Evolutionary conservation across 306 rosid species (phyloP).

Genomic region (Prunus campanulata): DNA sequence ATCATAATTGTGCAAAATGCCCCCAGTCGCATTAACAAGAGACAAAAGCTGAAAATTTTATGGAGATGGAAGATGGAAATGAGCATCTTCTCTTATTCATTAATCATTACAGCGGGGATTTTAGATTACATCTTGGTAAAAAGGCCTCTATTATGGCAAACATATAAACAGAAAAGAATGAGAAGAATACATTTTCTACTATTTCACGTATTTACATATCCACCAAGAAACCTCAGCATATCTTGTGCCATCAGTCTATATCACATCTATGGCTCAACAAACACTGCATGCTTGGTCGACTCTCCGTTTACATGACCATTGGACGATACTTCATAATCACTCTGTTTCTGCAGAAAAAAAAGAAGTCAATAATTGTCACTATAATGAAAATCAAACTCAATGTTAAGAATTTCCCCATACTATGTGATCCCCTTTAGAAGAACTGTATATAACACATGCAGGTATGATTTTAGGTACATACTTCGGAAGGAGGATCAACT

Average conservation of each 20-base stretch:
- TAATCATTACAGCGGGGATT: conserved; percentile 46
- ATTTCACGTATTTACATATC: conserved; percentile 55
- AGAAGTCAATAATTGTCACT: neutral
- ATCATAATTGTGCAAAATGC: too few relatives aligned
- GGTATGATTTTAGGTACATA: conserved; percentile 36
- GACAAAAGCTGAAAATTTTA: neutral
- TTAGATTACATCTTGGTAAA: conserved; percentile 21
- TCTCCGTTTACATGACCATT: conserved; percentile 46
- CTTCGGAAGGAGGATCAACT: conserved; percentile 57
- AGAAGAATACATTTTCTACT: conserved; percentile 42
- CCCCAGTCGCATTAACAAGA: neutral
- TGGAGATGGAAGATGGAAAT: neutral
- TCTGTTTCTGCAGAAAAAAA: conserved; percentile 43
- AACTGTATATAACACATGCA: neutral
- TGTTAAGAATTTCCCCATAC: neutral
- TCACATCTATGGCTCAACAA: conserved; percentile 53
- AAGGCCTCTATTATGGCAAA: conserved; percentile 40
- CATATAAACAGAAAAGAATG: conserved; percentile 86
- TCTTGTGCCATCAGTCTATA: neutral
- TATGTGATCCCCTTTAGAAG: neutral
- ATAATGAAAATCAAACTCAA: neutral
- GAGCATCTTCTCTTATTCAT: conserved; percentile 31
- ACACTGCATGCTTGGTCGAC: conserved; percentile 52
- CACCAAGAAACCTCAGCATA: conserved; percentile 29
- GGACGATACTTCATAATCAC: conserved; percentile 26